phyloP scores from a whole-genome alignment of 805 yeast species.

The Dipodascus albidus region DNA sequence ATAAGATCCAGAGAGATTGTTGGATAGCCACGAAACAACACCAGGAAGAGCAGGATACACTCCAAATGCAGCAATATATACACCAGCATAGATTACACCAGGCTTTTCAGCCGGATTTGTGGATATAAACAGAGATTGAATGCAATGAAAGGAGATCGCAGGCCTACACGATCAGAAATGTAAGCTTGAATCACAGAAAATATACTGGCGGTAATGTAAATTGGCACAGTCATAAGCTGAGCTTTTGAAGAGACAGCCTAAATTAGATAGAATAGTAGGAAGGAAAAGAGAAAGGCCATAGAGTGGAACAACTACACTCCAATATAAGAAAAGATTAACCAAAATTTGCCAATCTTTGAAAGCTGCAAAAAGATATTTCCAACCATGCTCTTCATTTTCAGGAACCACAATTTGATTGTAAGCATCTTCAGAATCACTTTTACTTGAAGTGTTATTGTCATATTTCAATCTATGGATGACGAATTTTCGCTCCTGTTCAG shows the following conservation, averaged over 20 bases:
- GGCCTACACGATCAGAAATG: slow-evolving; percentile 24
- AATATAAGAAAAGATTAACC: slow-evolving; percentile 39
- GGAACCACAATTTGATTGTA: slow-evolving; percentile 26
- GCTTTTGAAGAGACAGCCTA: slow-evolving; percentile 56
- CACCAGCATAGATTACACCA: slow-evolving; percentile 41
- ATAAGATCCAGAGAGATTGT: slow-evolving; percentile 46
- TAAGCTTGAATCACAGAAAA: slow-evolving; percentile 13
- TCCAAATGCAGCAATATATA: slow-evolving; percentile 43
- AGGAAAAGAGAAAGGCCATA: slow-evolving; percentile 51
- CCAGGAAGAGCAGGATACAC: slow-evolving; percentile 48
- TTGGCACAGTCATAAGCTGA: slow-evolving; percentile 35
- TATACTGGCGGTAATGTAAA: slow-evolving; percentile 37
- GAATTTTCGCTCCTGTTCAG: slow-evolving; percentile 27
- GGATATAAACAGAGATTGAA: slow-evolving; percentile 22
- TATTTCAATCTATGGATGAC: slow-evolving; percentile 39
- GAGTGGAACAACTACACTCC: slow-evolving; percentile 44
- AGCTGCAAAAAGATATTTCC: slow-evolving; percentile 32
- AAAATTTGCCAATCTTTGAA: slow-evolving; percentile 42
- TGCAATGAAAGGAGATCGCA: slow-evolving; percentile 19
- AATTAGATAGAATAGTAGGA: slow-evolving; percentile 39
- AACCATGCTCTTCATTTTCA: slow-evolving; percentile 34
- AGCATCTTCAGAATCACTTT: slow-evolving; percentile 22
- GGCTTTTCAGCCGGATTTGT: slow-evolving; percentile 32
- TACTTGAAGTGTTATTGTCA: not conserved
- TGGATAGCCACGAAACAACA: slow-evolving; percentile 46